Percentiles rank a stretch among this genome's conserved stretches.
Evolutionary conservation across 345 rosid genomes (phyloP).

Genomic region (Linum trigynum): DNA sequence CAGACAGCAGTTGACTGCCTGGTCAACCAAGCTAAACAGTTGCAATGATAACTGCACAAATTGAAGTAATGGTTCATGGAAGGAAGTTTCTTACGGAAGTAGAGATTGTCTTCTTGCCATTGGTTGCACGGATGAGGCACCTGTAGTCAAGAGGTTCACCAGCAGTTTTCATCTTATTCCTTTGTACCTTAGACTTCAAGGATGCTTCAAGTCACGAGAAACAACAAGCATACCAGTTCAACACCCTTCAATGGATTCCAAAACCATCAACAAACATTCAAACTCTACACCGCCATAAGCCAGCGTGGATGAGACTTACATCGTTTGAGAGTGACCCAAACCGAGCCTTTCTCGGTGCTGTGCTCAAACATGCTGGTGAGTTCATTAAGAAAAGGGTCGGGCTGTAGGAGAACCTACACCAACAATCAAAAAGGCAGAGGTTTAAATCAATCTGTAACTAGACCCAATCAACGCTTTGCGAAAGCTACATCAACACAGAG

Average conservation of each 20-base stretch:
- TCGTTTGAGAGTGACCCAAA: conserved; percentile 93
- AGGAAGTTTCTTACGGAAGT: conserved; percentile 46
- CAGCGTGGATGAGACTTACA: conserved; percentile 28
- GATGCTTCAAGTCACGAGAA: conserved; percentile 37
- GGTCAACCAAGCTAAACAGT: neutral
- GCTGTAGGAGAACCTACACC: conserved; percentile 60
- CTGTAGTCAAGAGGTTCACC: conserved; percentile 62
- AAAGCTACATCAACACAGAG: neutral
- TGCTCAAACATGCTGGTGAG: conserved; percentile 83
- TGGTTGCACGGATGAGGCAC: conserved; percentile 89
- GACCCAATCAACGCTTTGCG: neutral
- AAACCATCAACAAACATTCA: neutral
- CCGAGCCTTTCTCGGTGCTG: conserved; percentile 67
- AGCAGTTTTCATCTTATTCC: conserved; percentile 50
- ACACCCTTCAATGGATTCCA: neutral
- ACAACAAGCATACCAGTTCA: conserved; percentile 1
- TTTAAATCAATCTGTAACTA: too few relatives aligned
- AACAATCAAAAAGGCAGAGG: neutral
- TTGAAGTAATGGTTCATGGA: neutral
- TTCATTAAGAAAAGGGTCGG: conserved; percentile 84
- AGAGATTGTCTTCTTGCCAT: conserved; percentile 70
- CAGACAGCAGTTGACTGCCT: neutral
- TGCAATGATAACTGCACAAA: neutral
- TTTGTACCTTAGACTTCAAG: conserved; percentile 67
- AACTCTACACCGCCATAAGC: neutral